A percentile compares a stretch with the other conserved stretches of the same genome.
Evolutionary conservation across 2,329 filamentous ascomycete species (phyloP).

Genomic region (Talaromyces sp.): DNA sequence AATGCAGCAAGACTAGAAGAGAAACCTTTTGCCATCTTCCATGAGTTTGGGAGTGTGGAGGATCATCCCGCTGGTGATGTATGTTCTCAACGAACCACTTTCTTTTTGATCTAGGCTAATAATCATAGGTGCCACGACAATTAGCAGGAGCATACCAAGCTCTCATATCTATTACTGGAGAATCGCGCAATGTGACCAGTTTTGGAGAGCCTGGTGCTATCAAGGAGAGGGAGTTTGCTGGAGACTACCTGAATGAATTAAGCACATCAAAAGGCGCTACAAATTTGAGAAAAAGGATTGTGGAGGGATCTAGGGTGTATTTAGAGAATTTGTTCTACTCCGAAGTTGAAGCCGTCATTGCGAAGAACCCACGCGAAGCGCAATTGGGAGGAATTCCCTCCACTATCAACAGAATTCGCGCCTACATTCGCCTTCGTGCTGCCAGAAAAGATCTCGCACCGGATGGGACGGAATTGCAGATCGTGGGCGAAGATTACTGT

Average conservation of each 20-base stretch:
- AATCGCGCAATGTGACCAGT: slow-evolving; percentile 60
- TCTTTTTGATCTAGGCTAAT: slow-evolving; percentile 20
- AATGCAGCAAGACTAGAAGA: slow-evolving; percentile 69
- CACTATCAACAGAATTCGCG: slow-evolving; percentile 83
- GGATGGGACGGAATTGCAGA: slow-evolving; percentile 76
- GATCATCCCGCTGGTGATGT: slow-evolving; percentile 63
- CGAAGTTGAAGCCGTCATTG: slow-evolving; percentile 72
- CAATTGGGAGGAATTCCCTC: slow-evolving; percentile 86
- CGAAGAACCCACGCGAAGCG: slow-evolving; percentile 81
- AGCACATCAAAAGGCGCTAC: slow-evolving; percentile 61
- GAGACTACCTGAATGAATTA: slow-evolving; percentile 72
- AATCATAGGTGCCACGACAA: slow-evolving; percentile 61
- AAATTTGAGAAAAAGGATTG: slow-evolving; percentile 71
- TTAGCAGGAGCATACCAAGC: slow-evolving; percentile 80
- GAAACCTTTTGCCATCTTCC: slow-evolving; percentile 67
- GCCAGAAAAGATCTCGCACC: slow-evolving; percentile 78
- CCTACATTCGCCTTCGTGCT: slow-evolving; percentile 79
- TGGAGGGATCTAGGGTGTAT: slow-evolving; percentile 73
- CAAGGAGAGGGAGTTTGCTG: slow-evolving; percentile 71
- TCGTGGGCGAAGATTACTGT: slow-evolving; percentile 75
- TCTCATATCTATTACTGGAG: slow-evolving; percentile 72
- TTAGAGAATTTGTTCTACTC: slow-evolving; percentile 77
- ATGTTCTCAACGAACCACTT: slow-evolving; percentile 25
- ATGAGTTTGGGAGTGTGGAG: slow-evolving; percentile 73
- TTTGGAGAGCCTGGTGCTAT: slow-evolving; percentile 61